Evolutionary conservation across 139 green algal genomes (phyloP).

Genomic region (Axilococcus clingmanii): DNA sequence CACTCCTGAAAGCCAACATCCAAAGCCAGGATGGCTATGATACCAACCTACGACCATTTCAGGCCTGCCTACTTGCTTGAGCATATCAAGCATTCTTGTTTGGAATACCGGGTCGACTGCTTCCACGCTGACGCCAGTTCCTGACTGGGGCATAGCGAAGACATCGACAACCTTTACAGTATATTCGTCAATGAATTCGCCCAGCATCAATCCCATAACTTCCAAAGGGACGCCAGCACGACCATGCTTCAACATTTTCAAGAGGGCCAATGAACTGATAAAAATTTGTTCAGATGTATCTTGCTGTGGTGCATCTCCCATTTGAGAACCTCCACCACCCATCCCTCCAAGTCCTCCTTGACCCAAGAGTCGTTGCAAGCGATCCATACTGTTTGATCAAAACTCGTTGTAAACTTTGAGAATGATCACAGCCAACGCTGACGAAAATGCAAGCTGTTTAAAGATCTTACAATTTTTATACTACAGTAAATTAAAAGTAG

Average conservation of each 20-base stretch:
- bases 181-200: conserved; percentile 99
- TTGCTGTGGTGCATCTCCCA: conserved; percentile 65
- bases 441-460: too few relatives aligned
- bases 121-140: conserved; percentile 95
- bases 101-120: conserved; percentile 99
- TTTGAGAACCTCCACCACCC: conserved; percentile 7
- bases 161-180: conserved; percentile 98
- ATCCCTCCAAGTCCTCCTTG: conserved; percentile 13
- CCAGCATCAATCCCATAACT: conserved; percentile 99
- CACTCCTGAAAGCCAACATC: conserved; percentile 98
- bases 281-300: conserved; percentile 97
- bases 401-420: too few relatives aligned
- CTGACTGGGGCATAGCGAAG: conserved; percentile 98
- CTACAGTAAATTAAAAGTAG: too few relatives aligned
- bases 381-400: too few relatives aligned
- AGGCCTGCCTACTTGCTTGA: conserved; percentile 93
- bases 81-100: conserved; percentile 99
- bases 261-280: conserved; percentile 91
- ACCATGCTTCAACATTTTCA: conserved; percentile 99
- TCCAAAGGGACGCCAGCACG: conserved; percentile 97
- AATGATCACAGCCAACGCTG: too few relatives aligned
- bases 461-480: too few relatives aligned
- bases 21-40: conserved; percentile 96
- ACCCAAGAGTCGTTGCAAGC: conserved; percentile 58
- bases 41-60: conserved; percentile 99